Percentiles rank a stretch among this genome's conserved stretches.
Evolutionary conservation across 1,139 yeast species (phyloP).

Genomic region (Nakaseomyces nivariensis): DNA sequence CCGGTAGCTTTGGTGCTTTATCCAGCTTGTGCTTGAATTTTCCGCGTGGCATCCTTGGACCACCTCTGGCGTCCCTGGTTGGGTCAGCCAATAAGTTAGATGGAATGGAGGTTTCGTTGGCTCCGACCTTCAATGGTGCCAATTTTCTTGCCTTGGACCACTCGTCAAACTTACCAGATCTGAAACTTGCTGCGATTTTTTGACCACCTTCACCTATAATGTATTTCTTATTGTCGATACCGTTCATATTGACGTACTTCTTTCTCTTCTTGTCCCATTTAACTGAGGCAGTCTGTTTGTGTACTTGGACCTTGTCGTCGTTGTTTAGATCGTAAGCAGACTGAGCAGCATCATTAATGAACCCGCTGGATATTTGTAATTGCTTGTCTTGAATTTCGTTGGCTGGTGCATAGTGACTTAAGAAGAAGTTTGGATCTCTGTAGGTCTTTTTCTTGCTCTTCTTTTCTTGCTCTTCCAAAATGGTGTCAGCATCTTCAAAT

Average conservation of each 20-base stretch:
- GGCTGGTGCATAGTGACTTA: slow-evolving; percentile 86
- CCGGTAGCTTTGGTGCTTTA: slow-evolving; percentile 83
- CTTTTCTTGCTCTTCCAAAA: slow-evolving; percentile 31
- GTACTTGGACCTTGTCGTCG: slow-evolving; percentile 62
- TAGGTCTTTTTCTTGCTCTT: slow-evolving; percentile 34
- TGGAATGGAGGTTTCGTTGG: slow-evolving; percentile 36
- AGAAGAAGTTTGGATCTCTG: slow-evolving; percentile 74
- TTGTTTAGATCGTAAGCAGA: slow-evolving; percentile 80
- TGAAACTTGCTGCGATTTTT: slow-evolving; percentile 81
- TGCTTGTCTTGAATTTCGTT: slow-evolving; percentile 79
- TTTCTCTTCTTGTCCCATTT: slow-evolving; percentile 94
- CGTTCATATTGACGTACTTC: slow-evolving; percentile 72
- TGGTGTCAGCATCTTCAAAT: slow-evolving; percentile 56
- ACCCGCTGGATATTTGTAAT: slow-evolving; percentile 47
- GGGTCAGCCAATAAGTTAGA: slow-evolving; percentile 24
- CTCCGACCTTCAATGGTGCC: slow-evolving; percentile 45
- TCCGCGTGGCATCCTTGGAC: slow-evolving; percentile 29
- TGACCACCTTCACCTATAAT: slow-evolving; percentile 95
- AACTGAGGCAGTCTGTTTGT: slow-evolving; percentile 61
- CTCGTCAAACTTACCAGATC: slow-evolving; percentile 83
- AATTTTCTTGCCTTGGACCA: slow-evolving; percentile 74
- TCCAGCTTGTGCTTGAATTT: slow-evolving; percentile 64
- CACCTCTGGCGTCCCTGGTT: slow-evolving; percentile 14
- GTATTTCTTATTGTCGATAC: slow-evolving; percentile 65
- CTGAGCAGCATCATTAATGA: slow-evolving; percentile 71